Conservation (phyloP, 495 filamentous ascomycete species). For the Annulohypoxylon stygium region DNA sequence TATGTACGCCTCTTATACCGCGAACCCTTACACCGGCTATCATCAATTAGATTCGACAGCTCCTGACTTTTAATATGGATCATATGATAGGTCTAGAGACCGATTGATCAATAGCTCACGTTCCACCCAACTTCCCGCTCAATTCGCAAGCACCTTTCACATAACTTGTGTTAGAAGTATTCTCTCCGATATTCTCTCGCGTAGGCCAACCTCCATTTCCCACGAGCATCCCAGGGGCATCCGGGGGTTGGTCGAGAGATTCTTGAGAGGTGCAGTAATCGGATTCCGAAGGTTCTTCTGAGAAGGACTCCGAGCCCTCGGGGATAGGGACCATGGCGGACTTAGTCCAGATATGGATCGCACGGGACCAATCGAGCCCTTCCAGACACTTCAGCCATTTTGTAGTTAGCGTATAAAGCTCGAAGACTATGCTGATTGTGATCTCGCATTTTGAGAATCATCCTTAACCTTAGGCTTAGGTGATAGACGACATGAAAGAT, state of each 20-base stretch:
- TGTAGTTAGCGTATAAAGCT: conserved; percentile 8
- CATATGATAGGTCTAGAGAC: background rate
- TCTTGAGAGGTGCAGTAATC: conserved; percentile 56
- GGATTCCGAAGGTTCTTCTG: conserved; percentile 57
- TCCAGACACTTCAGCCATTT: conserved; percentile 60
- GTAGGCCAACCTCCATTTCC: conserved; percentile 40
- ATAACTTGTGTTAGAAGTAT: background rate
- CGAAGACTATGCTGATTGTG: too few species aligned
- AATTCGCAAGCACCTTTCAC: conserved; percentile 47
- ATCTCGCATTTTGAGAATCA: background rate
- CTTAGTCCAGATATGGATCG: conserved; percentile 73
- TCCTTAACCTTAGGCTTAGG: background rate
- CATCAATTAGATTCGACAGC: background rate
- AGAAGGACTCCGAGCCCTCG: conserved; percentile 64
- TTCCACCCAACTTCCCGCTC: conserved; percentile 24
- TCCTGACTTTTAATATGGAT: background rate
- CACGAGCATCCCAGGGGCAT: conserved; percentile 41
- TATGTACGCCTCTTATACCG: background rate
- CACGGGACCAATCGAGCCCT: conserved; percentile 66
- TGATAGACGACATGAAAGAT: background rate
- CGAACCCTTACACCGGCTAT: background rate
- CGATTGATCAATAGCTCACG: background rate
- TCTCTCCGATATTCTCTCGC: background rate
- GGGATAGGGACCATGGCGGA: conserved; percentile 74
- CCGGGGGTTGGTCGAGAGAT: conserved; percentile 56